Base-by-base conservation (phyloP, 192 early-diverging fungal genomes). In the Backusella psychrophila region DNA sequence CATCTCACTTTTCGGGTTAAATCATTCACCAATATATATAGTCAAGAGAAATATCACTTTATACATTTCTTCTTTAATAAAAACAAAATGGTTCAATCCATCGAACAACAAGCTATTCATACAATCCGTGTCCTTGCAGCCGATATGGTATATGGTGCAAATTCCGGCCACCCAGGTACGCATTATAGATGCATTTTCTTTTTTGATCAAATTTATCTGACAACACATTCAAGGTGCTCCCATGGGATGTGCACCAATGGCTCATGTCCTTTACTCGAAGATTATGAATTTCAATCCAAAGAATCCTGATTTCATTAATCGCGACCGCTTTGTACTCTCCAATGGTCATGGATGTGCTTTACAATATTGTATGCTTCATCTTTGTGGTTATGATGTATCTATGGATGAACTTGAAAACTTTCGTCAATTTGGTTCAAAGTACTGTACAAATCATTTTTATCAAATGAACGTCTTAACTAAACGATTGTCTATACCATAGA, bases 221-320 rank as follows among this genome's bases (percentile, higher is more conserved):
- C 29, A 29, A 29, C 29, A 29, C 29, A 29, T 29, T 1, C 29
- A 29, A 86, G 88, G 97, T 52, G 96, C 96, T 29, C 98, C 98
- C 7, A 97, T 99, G 93, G 98, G 98, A 15, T 97, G 94, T 75
- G 98, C 96, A 42, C 96, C 96, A 9, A 91, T 99, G 89, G 94
- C 94, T 12, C 93, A 97, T 72, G 88, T 94, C 53, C 86, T 98
- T 38, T 99, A 95, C 83, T 91, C 91, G 12, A 83, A 86, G 23
- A 94, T 93, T 82, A 87, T 98, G 78, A 91, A 85, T 39, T 86
- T 83, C 75, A 94, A 95, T 86, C 96, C 96, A 63, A 87, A 88
- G 77, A 88, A 96, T 85, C 92, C 95, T 73, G 80, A 91, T 66
- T 82, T 29, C 29, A 29, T 29, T 29, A 29, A 29, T 29, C 29